Evolutionary conservation across 768 basidiomycete species (phyloP).

Genomic region (Suillus fuscotomentosus): DNA sequence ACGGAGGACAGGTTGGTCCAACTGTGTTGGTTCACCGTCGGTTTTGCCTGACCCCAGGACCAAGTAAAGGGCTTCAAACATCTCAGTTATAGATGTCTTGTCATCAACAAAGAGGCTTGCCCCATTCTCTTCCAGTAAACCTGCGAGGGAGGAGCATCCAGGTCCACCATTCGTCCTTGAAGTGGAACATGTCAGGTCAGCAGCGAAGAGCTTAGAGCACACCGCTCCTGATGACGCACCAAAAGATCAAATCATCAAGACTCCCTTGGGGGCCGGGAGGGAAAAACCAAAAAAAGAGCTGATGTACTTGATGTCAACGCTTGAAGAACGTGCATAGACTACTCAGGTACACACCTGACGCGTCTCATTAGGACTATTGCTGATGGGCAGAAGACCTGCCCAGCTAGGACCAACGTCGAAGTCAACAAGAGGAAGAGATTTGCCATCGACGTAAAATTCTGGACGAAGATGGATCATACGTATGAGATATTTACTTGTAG

Average conservation of each 20-base stretch:
- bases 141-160: background rate
- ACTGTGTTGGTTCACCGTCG: background rate
- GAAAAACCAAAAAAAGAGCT: conserved; percentile 84
- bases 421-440: conserved; percentile 60
- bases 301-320: background rate
- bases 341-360: conserved; percentile 45
- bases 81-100: background rate
- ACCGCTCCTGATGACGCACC: background rate
- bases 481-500: background rate
- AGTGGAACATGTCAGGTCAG: background rate
- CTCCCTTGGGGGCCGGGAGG: conserved; percentile 71
- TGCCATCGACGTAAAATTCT: conserved; percentile 77
- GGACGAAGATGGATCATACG: conserved; percentile 7
- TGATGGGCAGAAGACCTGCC: conserved; percentile 77
- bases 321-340: background rate
- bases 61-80: background rate
- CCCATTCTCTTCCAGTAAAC: background rate
- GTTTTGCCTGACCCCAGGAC: background rate
- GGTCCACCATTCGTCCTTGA: background rate
- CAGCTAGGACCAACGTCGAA: conserved; percentile 74
- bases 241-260: background rate
- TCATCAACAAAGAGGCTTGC: background rate
- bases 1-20: background rate
- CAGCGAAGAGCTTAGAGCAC: background rate
- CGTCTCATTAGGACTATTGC: conserved; percentile 55